Base-by-base conservation (phyloP, 2,329 filamentous ascomycete species). In the Paracoccidioides brasiliensis region DNA sequence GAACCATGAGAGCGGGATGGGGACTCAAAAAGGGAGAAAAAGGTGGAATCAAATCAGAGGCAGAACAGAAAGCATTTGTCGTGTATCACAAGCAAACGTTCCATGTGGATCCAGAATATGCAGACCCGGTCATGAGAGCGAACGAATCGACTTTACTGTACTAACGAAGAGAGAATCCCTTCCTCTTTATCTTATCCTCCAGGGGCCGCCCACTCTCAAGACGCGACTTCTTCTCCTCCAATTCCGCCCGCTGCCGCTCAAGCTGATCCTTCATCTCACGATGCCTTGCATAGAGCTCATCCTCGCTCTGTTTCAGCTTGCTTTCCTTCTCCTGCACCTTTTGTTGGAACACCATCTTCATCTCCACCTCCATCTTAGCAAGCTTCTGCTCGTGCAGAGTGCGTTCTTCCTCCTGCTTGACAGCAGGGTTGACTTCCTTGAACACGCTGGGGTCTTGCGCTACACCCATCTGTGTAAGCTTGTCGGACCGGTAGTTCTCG, bases 281-380 rank as follows among this genome's bases (percentile, higher is more conserved):
- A 79, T 98, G 93, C 66, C 93, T 86, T 63, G 93, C 90, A 70
- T 97, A 97, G 57, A 98, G 79, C 80, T 98, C 93, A 74, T 98
- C 93, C 75, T 98, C 93, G 80, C 90, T 95, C 78, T 97, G 93
- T 79, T 95, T 95, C 72, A 98, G 80, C 78, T 98, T 98, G 82
- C 89, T 95, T 78, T 98, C 93, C 80, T 98, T 98, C 76, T 98
- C 93, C 63, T 89, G 84, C 37, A 98, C 93, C 86, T 98, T 98
- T 74, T 98, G 93, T 74, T 97, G 93, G 89, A 98, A 98, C 64
- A 98, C 93, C 88, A 96, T 95, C 88, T 98, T 98, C 93, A 98
- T 98, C 76, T 98, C 93, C 69, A 90, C 84, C 76, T 98, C 93
- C 93, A 98, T 98, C 88, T 98, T 98, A 74, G 91, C 89, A 66